Percentiles rank a stretch among this genome's conserved stretches.
Evolutionary conservation across 2,329 filamentous ascomycete genomes (phyloP).

Genomic region (Beauveria sp.): DNA sequence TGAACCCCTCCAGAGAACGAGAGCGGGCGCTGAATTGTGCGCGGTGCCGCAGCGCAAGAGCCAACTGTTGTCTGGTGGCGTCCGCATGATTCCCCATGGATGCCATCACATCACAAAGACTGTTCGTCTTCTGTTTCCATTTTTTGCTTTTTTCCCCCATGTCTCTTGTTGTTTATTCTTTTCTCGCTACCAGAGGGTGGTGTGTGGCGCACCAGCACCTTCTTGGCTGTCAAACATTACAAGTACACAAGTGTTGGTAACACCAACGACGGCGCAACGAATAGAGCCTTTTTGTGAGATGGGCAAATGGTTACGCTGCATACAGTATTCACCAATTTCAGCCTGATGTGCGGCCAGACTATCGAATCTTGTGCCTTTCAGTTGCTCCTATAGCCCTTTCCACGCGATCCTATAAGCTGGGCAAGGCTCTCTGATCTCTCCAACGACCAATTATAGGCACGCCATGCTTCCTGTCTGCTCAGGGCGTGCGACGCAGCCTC

Average conservation of each 20-base stretch:
- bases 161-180: not conserved
- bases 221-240: conserved; percentile 2
- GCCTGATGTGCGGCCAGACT: not conserved
- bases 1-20: too few relatives aligned
- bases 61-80: not conserved
- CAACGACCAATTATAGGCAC: too few relatives aligned
- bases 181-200: not conserved
- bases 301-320: not conserved
- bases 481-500: too few relatives aligned
- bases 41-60: not conserved
- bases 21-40: not conserved
- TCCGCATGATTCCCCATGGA: not conserved
- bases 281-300: not conserved
- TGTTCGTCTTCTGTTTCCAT: too few relatives aligned
- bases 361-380: not conserved
- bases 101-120: too few relatives aligned
- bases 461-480: too few relatives aligned
- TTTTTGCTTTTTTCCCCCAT: too few relatives aligned
- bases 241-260: not conserved
- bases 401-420: not conserved
- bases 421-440: not conserved
- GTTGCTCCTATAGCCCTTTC: not conserved
- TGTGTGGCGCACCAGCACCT: not conserved
- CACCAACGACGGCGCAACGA: not conserved
- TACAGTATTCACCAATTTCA: not conserved